Evolutionary conservation across 495 filamentous ascomycete genomes (phyloP).

Genomic region (Cercophora sp.): DNA sequence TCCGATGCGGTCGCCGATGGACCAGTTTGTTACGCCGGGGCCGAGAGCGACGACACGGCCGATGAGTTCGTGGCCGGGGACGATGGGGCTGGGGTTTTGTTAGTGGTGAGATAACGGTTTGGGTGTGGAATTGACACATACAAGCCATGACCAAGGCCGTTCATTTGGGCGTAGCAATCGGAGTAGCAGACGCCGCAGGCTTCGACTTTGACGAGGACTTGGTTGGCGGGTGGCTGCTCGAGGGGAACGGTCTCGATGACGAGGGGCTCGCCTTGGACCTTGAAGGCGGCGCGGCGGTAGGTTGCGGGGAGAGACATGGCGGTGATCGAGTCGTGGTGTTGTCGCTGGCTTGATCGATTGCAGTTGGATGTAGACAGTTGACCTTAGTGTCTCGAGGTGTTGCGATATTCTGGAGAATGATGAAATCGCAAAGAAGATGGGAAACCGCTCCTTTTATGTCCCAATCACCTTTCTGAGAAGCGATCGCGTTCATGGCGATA

Average conservation of each 20-base stretch:
- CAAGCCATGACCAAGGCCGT: constrained; percentile 67
- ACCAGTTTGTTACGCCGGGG: constrained; percentile 54
- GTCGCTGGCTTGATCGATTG: background rate
- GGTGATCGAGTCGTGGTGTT: background rate
- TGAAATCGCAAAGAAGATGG: too few species aligned
- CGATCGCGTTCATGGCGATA: too few species aligned
- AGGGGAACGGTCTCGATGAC: constrained; percentile 14
- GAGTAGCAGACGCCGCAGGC: constrained; percentile 75
- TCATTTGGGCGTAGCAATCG: constrained; percentile 69
- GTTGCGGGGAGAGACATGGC: constrained; percentile 22
- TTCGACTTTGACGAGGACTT: constrained; percentile 62
- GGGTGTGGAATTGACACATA: background rate
- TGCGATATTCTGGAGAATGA: too few species aligned
- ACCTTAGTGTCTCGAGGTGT: too few species aligned
- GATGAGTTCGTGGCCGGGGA: constrained; percentile 51
- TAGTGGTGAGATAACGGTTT: background rate
- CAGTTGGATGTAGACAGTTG: too few species aligned
- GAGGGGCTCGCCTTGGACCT: constrained; percentile 4
- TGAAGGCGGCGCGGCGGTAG: constrained; percentile 16
- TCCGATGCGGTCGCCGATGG: constrained; percentile 43
- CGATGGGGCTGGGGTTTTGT: constrained; percentile 26
- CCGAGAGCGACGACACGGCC: constrained; percentile 48
- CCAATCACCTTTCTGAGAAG: too few species aligned
- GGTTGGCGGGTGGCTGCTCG: constrained; percentile 66
- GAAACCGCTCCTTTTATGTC: too few species aligned